These are phyloP conservation scores for Neofusicoccum kwambonambiense DNA, from an alignment of 2,329 filamentous ascomycete species.

Conservation along the genomic window DNA sequence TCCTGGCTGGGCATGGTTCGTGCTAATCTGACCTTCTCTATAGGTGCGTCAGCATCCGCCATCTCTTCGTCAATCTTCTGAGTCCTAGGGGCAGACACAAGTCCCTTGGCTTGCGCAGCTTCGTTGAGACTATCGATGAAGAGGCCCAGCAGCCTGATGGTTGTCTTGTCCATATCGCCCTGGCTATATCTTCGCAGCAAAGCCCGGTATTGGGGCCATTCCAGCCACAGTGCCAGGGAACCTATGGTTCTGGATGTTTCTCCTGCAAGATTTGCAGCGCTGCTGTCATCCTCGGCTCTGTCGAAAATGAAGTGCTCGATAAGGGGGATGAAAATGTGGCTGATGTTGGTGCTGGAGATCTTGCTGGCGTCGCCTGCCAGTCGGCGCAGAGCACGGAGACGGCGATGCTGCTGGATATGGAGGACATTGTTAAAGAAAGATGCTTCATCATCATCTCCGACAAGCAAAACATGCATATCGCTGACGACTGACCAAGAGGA, in stretches of 20 bases:
- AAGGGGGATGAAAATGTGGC: slow-evolving; percentile 84
- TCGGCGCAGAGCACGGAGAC: slow-evolving; percentile 77
- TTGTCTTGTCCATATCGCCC: slow-evolving; percentile 79
- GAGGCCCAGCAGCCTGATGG: slow-evolving; percentile 77
- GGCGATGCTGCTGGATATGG: slow-evolving; percentile 82
- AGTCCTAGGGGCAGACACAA: slow-evolving; percentile 28
- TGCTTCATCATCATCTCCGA: slow-evolving; percentile 70
- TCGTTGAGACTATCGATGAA: slow-evolving; percentile 73
- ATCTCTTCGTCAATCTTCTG: slow-evolving; percentile 26
- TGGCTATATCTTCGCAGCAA: slow-evolving; percentile 82
- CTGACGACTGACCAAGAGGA: slow-evolving; percentile 67
- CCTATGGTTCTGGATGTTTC: slow-evolving; percentile 83
- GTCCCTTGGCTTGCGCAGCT: slow-evolving; percentile 45
- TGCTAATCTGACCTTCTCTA: slow-evolving; percentile 47
- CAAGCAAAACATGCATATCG: slow-evolving; percentile 71
- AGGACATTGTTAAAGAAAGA: slow-evolving; percentile 93
- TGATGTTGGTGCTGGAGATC: slow-evolving; percentile 74
- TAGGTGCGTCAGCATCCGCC: neutral
- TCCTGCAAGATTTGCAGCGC: slow-evolving; percentile 79
- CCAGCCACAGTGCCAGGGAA: slow-evolving; percentile 69
- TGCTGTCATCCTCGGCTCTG: slow-evolving; percentile 69
- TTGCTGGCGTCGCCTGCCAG: slow-evolving; percentile 68
- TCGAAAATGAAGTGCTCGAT: slow-evolving; percentile 94
- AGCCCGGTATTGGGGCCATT: slow-evolving; percentile 88
- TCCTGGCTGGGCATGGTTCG: slow-evolving; percentile 64